phyloP scores from a whole-genome alignment of 164 flowering plant genomes.

The Liquidambar formosana region DNA sequence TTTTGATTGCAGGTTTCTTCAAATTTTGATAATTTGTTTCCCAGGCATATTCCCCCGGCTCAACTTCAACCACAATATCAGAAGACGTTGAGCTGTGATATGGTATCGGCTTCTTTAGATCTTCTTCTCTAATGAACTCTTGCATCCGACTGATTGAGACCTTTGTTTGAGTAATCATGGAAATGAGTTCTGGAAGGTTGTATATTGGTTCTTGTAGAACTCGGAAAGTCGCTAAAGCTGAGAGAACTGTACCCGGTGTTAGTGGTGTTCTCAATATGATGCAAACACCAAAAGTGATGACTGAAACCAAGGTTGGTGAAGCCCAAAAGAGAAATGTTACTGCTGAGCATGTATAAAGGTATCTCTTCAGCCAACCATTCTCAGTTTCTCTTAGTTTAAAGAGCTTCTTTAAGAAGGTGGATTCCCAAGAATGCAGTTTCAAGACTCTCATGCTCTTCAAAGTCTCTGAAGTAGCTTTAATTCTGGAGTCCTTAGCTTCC shows the following conservation, averaged over 20 bases:
- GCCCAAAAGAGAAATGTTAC: conserved; percentile 88
- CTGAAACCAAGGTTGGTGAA: conserved; percentile 81
- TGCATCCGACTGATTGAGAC: conserved; percentile 71
- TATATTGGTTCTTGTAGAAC: conserved; percentile 85
- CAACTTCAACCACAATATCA: conserved; percentile 50
- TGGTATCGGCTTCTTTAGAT: conserved; percentile 29
- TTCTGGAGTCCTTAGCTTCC: conserved; percentile 80
- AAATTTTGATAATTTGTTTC: conserved; percentile 27
- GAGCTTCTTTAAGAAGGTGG: conserved; percentile 53
- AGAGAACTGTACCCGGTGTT: conserved; percentile 66
- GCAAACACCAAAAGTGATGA: conserved; percentile 69
- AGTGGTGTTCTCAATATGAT: conserved; percentile 56
- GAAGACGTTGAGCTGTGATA: conserved; percentile 18
- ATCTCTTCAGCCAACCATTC: conserved; percentile 57
- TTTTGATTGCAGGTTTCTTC: conserved; percentile 46
- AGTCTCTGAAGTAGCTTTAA: conserved; percentile 76
- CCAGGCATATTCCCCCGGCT: conserved; percentile 67
- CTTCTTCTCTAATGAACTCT: conserved; percentile 46
- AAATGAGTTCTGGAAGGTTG: conserved; percentile 83
- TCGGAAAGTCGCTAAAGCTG: conserved; percentile 79
- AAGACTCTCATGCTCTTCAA: conserved; percentile 77
- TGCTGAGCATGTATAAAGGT: conserved; percentile 67
- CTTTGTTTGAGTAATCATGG: conserved; percentile 77
- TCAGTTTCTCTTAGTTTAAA: conserved; percentile 60
- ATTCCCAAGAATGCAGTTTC: conserved; percentile 86